Percentiles rank a stretch among this genome's conserved stretches.
Conservation (phyloP, 257 asterid species). For the Nicotiana knightiana region DNA sequence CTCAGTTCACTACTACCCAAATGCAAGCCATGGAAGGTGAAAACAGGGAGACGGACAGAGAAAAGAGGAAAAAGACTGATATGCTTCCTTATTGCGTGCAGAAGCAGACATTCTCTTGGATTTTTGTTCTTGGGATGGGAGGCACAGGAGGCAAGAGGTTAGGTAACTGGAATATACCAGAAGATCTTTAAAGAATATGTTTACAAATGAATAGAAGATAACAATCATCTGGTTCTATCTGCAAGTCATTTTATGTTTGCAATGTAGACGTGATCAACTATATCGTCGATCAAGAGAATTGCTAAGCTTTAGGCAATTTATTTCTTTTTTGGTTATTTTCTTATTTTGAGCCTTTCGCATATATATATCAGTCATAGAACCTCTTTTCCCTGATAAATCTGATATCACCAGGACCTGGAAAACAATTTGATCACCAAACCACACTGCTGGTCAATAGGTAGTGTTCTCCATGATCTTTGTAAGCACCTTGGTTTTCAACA, state of each 20-base stretch:
- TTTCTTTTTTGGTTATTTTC: not conserved
- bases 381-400: not conserved
- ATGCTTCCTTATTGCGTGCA: not conserved
- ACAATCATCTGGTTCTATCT: not conserved
- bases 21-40: not conserved
- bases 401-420: not conserved
- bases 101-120: not conserved
- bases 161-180: not conserved
- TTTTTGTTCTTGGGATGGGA: not conserved
- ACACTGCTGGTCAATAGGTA: not conserved
- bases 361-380: not conserved
- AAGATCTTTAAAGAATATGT: not conserved
- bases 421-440: not conserved
- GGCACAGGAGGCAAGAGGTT: not conserved
- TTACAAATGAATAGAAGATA: not conserved
- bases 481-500: not conserved
- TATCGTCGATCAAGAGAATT: not conserved
- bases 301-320: not conserved
- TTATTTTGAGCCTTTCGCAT: not conserved
- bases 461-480: not conserved
- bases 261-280: not conserved
- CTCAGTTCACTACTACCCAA: not conserved
- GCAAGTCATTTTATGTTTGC: not conserved
- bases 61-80: not conserved
- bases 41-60: not conserved